Conservation (phyloP, 805 yeast species). For the Yarrowia bubula region DNA sequence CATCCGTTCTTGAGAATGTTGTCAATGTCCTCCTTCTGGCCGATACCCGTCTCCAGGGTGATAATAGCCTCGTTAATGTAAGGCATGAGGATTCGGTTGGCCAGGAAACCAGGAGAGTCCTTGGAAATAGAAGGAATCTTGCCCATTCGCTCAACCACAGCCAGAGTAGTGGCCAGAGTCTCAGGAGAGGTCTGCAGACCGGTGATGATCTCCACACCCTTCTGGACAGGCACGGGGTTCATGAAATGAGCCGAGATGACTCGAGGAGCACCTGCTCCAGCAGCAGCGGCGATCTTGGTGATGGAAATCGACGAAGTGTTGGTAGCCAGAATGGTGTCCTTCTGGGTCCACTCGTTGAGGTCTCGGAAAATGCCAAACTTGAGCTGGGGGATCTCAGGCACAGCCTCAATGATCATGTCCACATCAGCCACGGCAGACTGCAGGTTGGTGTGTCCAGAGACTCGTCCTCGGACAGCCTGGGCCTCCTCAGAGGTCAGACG, state of each 20-base stretch:
- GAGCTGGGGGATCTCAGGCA: constrained; percentile 43
- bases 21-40: constrained; percentile 44
- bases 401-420: constrained; percentile 46
- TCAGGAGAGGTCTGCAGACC: constrained; percentile 44
- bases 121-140: constrained; percentile 42
- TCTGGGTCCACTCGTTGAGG: constrained; percentile 37
- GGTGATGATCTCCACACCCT: constrained; percentile 45
- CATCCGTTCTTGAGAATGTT: constrained; percentile 47
- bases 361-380: constrained; percentile 41
- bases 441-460: constrained; percentile 35
- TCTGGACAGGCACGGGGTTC: constrained; percentile 49
- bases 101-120: constrained; percentile 47
- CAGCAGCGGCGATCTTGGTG: constrained; percentile 47
- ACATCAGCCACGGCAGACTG: constrained; percentile 35
- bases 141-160: constrained; percentile 40
- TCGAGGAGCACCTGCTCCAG: constrained; percentile 43
- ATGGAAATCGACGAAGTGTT: constrained; percentile 47
- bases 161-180: constrained; percentile 38
- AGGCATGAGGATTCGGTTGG: constrained; percentile 46
- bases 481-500: constrained; percentile 39
- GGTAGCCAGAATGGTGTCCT: constrained; percentile 41
- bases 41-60: constrained; percentile 44
- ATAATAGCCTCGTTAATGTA: constrained; percentile 47
- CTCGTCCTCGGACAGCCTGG: constrained; percentile 34
- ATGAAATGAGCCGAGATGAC: constrained; percentile 47